Evolutionary conservation across 495 filamentous ascomycete genomes (phyloP).

Genomic region (Talaromyces trachyspermus): DNA sequence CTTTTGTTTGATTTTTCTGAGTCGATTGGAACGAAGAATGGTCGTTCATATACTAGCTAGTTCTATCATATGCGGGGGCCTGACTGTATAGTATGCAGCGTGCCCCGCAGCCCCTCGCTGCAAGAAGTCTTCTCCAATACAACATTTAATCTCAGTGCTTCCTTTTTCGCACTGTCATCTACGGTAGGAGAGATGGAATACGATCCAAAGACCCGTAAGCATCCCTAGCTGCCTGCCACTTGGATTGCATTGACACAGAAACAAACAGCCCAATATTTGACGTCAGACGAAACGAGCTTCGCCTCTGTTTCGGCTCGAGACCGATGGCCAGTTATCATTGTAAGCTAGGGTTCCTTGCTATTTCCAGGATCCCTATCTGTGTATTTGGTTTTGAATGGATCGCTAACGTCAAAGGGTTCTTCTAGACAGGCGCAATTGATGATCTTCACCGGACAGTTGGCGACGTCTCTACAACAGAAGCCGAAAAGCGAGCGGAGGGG

Average conservation of each 20-base stretch:
- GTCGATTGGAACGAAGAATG: no score
- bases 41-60: no score
- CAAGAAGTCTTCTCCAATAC: no score
- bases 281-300: conserved; percentile 78
- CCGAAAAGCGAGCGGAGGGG: conserved; percentile 66
- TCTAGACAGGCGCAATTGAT: conserved; percentile 86
- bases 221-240: not conserved
- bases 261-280: conserved; percentile 62
- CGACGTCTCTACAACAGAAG: conserved; percentile 45
- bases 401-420: no score
- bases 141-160: no score
- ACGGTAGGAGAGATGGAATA: conserved; percentile 47
- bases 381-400: no score
- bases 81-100: not conserved
- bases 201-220: conserved; percentile 56
- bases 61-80: no score
- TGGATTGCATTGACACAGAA: conserved; percentile 13
- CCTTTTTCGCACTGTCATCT: no score
- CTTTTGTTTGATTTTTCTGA: no score
- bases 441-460: conserved; percentile 73
- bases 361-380: no score
- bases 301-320: conserved; percentile 74
- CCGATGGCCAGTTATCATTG: conserved; percentile 90
- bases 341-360: conserved; percentile 40
- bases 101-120: conserved; percentile 2